Evolutionary conservation across 306 rosid genomes (phyloP).

Genomic region (Cucurbita moschata): DNA sequence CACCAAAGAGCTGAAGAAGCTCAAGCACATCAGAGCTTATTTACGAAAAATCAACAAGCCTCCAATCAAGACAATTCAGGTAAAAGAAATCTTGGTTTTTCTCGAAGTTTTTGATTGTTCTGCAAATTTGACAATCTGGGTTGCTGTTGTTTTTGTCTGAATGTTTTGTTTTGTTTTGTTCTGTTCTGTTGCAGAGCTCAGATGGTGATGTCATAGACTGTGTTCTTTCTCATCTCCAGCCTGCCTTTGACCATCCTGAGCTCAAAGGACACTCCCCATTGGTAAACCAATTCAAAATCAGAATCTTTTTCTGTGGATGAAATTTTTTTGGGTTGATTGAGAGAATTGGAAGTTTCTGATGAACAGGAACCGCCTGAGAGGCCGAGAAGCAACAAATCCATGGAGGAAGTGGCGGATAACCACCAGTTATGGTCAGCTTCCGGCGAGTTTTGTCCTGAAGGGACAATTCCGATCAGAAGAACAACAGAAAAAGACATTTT

Average conservation of each 20-base stretch:
- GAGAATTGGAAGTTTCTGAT: not conserved
- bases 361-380: slow-evolving; percentile 79
- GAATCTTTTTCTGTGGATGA: not conserved
- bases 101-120: not conserved
- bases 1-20: slow-evolving; percentile 33
- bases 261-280: slow-evolving; percentile 63
- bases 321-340: not conserved
- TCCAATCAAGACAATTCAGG: slow-evolving; percentile 71
- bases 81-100: not conserved
- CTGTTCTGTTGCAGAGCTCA: slow-evolving; percentile 11
- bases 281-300: slow-evolving; percentile 22
- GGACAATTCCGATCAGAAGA: slow-evolving; percentile 90
- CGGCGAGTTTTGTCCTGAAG: slow-evolving; percentile 72
- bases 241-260: slow-evolving; percentile 96
- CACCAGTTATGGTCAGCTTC: slow-evolving; percentile 60
- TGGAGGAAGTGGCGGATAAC: slow-evolving; percentile 19
- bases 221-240: slow-evolving; percentile 66
- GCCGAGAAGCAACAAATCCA: slow-evolving; percentile 31
- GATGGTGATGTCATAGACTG: slow-evolving; percentile 95
- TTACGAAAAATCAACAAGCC: slow-evolving; percentile 69
- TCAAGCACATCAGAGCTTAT: slow-evolving; percentile 36
- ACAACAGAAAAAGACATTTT: slow-evolving; percentile 59
- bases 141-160: not conserved
- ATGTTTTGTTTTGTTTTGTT: not conserved
- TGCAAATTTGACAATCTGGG: not conserved